Base-by-base conservation (phyloP, 768 basidiomycete species). In the Artomyces pyxidatus region DNA sequence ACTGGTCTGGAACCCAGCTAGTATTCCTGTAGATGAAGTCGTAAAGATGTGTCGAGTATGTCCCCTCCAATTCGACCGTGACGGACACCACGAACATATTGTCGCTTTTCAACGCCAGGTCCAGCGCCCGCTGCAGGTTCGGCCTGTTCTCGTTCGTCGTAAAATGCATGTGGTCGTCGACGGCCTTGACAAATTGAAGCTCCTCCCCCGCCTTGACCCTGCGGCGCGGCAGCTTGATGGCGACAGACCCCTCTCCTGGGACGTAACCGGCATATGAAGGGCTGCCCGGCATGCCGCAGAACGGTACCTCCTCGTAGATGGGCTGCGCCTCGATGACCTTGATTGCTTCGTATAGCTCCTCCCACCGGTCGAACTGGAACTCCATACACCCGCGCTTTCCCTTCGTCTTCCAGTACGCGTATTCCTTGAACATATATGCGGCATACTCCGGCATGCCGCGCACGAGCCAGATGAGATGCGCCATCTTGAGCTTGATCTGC, bases 401-500 rank as follows among this genome's bases (percentile, higher is more conserved):
- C 35, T 25, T 30, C 29, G 37, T 42, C 37, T 46, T 49, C 45
- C 49, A 51, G 21, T 55, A 43, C 32, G 11, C 35, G 30, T 55
- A 51, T 32, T 54, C 51, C 25, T 50, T 43, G 26, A 58, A 59
- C 53, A 58, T 22, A 43, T 44, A 37, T n/a, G 28, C 39, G 41
- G 38, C 40, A 23, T 51, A 54, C 29, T 49, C 44, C 6, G 57
- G 49, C 28, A 59, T 47, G 22, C 58, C 58, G 10, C 58, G 58
- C 12, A 59, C 17, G 19, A 59, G 45, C 58, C 57, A 58, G 38
- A 59, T 58, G 27, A 59, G 40, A 25, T 52, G 21, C 11, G 51
- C 46, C 58, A 59, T 58, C 43, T 55, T 52, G 38, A 46, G 37
- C 42, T 58, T 59, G 40, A 59, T 52, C 49, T 58, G 53, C 10